A percentile compares a stretch with the other conserved stretches of the same genome.
phyloP scores from a whole-genome alignment of 108 stramenopile species.

The Nannochloropsis oceanica region DNA sequence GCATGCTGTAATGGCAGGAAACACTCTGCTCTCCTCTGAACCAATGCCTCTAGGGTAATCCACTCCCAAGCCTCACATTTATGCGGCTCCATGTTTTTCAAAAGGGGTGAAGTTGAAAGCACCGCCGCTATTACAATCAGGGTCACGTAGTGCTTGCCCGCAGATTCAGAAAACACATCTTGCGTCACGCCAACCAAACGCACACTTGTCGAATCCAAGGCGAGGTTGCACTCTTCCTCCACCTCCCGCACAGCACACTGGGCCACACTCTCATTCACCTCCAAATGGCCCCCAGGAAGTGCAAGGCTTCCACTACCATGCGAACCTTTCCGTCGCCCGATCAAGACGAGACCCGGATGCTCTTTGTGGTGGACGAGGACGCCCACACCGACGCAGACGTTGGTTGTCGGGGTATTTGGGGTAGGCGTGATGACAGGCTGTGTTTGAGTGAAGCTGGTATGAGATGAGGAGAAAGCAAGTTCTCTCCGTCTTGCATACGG shows the following conservation, averaged over 20 bases:
- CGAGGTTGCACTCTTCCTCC: conserved; percentile 3
- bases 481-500: too few relatives aligned
- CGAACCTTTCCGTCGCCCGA: conserved; percentile 1
- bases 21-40: not conserved
- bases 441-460: too few relatives aligned
- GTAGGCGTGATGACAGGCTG: too few relatives aligned
- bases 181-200: not conserved
- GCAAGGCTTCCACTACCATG: conserved; percentile 8
- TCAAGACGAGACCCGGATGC: not conserved
- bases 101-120: not conserved
- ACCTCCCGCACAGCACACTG: not conserved
- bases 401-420: not conserved
- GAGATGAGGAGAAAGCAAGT: too few relatives aligned
- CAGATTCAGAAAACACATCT: not conserved
- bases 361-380: not conserved
- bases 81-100: conserved; percentile 8
- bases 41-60: not conserved
- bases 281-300: conserved; percentile 8
- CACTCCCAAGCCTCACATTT: conserved; percentile 7
- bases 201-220: not conserved
- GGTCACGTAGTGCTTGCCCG: conserved; percentile 11
- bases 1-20: not conserved
- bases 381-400: conserved; percentile 6
- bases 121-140: not conserved
- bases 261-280: not conserved